Conservation (phyloP, 768 basidiomycete species). For the Lepiota venenata region DNA sequence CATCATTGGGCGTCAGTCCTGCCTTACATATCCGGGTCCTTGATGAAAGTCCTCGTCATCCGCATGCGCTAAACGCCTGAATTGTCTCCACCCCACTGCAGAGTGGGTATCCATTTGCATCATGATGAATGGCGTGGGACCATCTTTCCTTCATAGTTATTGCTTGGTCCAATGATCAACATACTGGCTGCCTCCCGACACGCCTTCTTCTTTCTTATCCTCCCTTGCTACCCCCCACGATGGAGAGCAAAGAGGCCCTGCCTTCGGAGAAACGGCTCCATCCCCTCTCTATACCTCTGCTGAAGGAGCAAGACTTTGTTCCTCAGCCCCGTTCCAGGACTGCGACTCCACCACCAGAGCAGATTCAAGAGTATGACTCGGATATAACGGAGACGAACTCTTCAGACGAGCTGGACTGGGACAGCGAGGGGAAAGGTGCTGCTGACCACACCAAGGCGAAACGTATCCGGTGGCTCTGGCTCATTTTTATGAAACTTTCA, state of each 20-base stretch:
- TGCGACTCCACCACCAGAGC: slow-evolving; percentile 2
- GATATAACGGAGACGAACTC: slow-evolving; percentile 55
- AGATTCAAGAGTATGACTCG: slow-evolving; percentile 27
- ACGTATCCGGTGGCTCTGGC: slow-evolving; percentile 60
- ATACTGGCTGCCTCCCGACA: background rate
- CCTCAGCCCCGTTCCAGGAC: slow-evolving; percentile 5
- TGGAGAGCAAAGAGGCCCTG: slow-evolving; percentile 12
- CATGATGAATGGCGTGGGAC: background rate
- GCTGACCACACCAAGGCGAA: slow-evolving; percentile 42
- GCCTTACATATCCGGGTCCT: background rate
- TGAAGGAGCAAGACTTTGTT: slow-evolving; percentile 21
- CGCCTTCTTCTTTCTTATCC: background rate
- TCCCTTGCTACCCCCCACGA: slow-evolving; percentile 7
- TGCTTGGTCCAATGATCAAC: slow-evolving; percentile 4
- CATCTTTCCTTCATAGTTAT: background rate
- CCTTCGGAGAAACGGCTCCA: background rate
- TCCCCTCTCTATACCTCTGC: background rate
- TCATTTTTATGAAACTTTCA: slow-evolving; percentile 65
- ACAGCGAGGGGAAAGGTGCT: slow-evolving; percentile 42
- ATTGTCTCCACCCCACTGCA: background rate
- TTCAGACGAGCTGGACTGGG: slow-evolving; percentile 76
- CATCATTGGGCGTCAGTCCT: no score
- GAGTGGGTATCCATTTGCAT: no score
- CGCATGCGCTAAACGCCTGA: background rate
- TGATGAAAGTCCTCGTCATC: background rate